A percentile compares a stretch with the other conserved stretches of the same genome.
Conservation (phyloP, 1,284 basidiomycete genomes). For the Agroathelia rolfsii region DNA sequence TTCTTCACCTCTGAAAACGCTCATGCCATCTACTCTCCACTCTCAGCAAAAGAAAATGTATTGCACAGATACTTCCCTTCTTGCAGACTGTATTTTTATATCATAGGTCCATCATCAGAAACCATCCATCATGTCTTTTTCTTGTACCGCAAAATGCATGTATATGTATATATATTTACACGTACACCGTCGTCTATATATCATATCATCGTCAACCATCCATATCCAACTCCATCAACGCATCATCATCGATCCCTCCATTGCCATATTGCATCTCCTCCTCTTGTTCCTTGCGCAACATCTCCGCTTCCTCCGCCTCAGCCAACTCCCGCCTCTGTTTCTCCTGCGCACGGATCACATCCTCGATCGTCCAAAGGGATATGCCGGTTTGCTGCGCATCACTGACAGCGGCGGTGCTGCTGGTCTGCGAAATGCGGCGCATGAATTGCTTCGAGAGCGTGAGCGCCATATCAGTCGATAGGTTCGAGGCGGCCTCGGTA, state of each 20-base stretch:
- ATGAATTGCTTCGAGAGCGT: conserved; percentile 95
- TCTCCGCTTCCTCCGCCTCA: conserved; percentile 31
- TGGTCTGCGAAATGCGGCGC: conserved; percentile 95
- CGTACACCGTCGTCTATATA: not conserved
- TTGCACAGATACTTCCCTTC: too few relatives aligned
- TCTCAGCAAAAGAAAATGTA: too few relatives aligned
- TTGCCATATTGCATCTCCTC: conserved; percentile 58
- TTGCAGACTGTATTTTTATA: too few relatives aligned
- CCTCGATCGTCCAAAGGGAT: conserved; percentile 87
- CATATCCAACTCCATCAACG: conserved; percentile 52
- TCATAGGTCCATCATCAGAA: too few relatives aligned
- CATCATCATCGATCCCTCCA: conserved; percentile 61
- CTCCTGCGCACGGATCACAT: conserved; percentile 73
- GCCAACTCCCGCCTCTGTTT: conserved; percentile 57
- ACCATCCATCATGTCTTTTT: too few relatives aligned
- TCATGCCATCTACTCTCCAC: too few relatives aligned
- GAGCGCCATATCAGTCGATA: conserved; percentile 98
- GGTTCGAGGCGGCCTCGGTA: conserved; percentile 91
- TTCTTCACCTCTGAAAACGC: too few relatives aligned
- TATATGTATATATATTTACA: too few relatives aligned
- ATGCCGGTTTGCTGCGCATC: conserved; percentile 93
- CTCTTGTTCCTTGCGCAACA: conserved; percentile 22
- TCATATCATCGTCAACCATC: conserved; percentile 12
- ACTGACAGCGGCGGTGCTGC: too few relatives aligned
- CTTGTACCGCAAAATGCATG: too few relatives aligned